Conservation (phyloP, 192 early-diverging fungal species). For the Mortierella antarctica region DNA sequence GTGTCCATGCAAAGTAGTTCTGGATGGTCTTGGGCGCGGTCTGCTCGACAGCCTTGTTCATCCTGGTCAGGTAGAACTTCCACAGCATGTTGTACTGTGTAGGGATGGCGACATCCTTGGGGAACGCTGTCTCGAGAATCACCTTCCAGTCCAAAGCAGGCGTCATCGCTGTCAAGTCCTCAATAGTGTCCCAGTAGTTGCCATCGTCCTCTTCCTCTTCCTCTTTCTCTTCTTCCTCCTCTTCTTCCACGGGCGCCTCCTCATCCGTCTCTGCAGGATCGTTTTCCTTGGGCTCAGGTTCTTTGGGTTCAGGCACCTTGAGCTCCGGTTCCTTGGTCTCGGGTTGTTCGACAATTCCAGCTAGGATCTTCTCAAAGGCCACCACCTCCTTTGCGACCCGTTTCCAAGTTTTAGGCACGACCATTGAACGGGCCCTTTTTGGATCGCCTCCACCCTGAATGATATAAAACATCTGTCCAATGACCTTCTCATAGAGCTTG, state of each 20-base stretch:
- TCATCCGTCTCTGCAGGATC: too few species aligned
- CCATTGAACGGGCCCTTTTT: background rate
- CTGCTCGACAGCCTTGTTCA: conserved; percentile 31
- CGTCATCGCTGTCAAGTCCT: conserved; percentile 16
- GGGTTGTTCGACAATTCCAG: conserved; percentile 30
- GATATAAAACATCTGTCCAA: conserved; percentile 41
- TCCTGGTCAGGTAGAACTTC: conserved; percentile 32
- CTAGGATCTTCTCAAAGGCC: conserved; percentile 62
- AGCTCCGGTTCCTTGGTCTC: background rate
- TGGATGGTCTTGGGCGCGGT: conserved; percentile 40
- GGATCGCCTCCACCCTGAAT: conserved; percentile 8
- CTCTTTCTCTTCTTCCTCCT: background rate
- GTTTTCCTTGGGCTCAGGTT: too few species aligned
- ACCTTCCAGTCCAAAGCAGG: conserved; percentile 42
- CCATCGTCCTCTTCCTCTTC: background rate
- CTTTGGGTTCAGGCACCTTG: background rate
- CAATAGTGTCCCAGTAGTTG: conserved; percentile 3
- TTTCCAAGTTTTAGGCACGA: background rate
- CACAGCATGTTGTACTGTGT: conserved; percentile 32
- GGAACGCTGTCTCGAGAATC: conserved; percentile 18
- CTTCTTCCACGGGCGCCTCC: background rate
- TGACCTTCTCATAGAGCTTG: conserved; percentile 35
- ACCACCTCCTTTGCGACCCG: conserved; percentile 54
- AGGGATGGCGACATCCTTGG: background rate
- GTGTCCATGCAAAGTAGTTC: conserved; percentile 59